These are phyloP conservation scores for Pseudoscleropodium purum DNA, from an alignment of 225 moss, liverwort and hornwort species.

Conservation along the genomic window DNA sequence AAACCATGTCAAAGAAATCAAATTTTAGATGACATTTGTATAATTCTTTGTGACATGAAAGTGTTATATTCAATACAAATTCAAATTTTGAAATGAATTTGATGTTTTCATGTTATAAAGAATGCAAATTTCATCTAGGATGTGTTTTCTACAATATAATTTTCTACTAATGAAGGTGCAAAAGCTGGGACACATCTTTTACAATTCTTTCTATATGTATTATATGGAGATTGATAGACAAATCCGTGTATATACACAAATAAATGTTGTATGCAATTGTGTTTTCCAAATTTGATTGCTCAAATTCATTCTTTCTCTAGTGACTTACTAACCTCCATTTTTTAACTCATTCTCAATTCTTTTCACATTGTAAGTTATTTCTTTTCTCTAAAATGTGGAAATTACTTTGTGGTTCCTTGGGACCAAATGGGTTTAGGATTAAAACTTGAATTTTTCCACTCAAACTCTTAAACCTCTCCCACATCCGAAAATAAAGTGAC, in stretches of 20 bases:
- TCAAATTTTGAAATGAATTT: not conserved
- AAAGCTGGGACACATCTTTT: not conserved
- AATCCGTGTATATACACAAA: fast-evolving
- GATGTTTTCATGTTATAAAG: not conserved
- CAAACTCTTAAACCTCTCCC: not conserved
- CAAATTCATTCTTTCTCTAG: not conserved
- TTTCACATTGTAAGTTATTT: not conserved
- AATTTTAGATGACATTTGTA: no score
- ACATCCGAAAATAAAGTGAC: not conserved
- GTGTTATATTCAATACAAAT: no score
- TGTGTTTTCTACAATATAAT: fast-evolving
- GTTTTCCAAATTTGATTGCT: not conserved
- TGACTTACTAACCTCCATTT: not conserved
- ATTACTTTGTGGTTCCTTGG: not conserved
- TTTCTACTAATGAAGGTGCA: not conserved
- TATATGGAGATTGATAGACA: not conserved
- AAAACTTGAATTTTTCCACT: not conserved
- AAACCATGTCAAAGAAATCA: not conserved
- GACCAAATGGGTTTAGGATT: not conserved
- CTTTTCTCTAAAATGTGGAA: fast-evolving
- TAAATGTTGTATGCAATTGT: not conserved
- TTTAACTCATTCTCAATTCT: not conserved
- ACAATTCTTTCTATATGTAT: not conserved
- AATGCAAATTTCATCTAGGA: not conserved
- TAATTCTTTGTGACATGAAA: no score